Base-by-base conservation (phyloP, 2,329 filamentous ascomycete genomes). In the Ceratocystis variospora region DNA sequence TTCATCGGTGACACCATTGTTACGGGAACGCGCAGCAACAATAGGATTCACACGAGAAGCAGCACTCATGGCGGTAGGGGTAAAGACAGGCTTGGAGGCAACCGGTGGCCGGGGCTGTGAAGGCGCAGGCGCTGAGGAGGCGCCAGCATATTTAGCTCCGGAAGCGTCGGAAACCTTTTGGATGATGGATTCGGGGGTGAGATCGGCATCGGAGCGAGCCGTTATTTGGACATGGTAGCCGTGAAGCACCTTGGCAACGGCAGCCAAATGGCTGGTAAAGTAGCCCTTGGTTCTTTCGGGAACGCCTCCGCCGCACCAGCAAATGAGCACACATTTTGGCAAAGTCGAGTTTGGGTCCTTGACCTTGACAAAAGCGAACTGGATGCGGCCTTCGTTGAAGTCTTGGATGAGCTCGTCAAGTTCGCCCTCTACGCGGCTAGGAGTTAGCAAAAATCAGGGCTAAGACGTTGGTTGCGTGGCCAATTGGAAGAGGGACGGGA, bases 241-340 rank as follows among this genome's bases (percentile, higher is more conserved):
- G 78, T 96, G 92, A 53, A 99, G 83, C 71, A 96, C 82, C 77
- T 96, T 96, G 69, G 91, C 87, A 46, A 97, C 91, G 61, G 90
- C 87, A 68, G 88, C 87, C 61, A 94, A 80, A 77, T 99, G 93
- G 77, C 91, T 96, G 70, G 90, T 96, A 75, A 99, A 99, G 78
- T 97, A 97, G 70, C 94, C 94, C 78, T 97, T 99, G 69, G 93
- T 97, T 72, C 93, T 83, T 78, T 99, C 94, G n/a, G 94, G 94
- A 17, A 99, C 94, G 71, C 94, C 94, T 73, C 95, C 93, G 70
- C 94, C 94, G 75, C 94, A 99, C 88, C 94, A 99, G 70, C 89
- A 92, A 74, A 99, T 90, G 70, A 99, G 82, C 68, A 96, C 90
- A 74, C 87, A 89, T 80, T 99, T 99, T 62, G 93, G 91, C 17